A percentile compares a stretch with the other conserved stretches of the same genome.
phyloP scores from a whole-genome alignment of 768 basidiomycete genomes.

The Lactarius hatsudake region DNA sequence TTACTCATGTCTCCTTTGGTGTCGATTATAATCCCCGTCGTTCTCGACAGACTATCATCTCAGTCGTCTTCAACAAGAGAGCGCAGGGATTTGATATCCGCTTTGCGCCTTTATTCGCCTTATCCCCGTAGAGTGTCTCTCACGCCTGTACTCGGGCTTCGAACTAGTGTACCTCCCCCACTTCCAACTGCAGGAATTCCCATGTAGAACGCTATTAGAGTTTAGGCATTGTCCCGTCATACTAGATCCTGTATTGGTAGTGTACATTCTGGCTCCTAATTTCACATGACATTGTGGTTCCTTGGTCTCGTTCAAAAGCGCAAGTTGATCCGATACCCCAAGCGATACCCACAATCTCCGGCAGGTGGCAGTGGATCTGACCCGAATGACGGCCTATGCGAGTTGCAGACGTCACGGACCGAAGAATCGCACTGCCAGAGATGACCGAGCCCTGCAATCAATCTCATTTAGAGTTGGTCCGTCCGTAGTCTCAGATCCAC shows the following conservation, averaged over 20 bases:
- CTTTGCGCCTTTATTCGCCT: not conserved
- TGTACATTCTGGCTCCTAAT: not conserved
- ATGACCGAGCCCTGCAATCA: not conserved
- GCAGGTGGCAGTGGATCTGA: not conserved
- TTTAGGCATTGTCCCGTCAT: not conserved
- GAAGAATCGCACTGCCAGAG: too few species aligned
- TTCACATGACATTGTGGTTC: not conserved
- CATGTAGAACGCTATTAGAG: not conserved
- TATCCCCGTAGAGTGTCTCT: not conserved
- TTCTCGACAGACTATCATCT: conserved; percentile 19
- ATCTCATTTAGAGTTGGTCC: not conserved
- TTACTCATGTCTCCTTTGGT: not conserved
- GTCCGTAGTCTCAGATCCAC: too few species aligned
- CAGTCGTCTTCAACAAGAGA: conserved; percentile 25
- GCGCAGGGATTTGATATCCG: conserved; percentile 18
- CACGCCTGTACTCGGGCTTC: not conserved
- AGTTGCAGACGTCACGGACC: not conserved
- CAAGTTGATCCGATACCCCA: not conserved
- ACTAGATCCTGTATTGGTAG: not conserved
- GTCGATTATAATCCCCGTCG: not conserved
- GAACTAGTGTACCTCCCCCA: not conserved
- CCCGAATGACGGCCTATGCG: not conserved
- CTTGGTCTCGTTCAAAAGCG: not conserved
- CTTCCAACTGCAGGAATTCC: not conserved
- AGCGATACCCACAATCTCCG: too few species aligned